A percentile compares a stretch with the other conserved stretches of the same genome.
Conservation (phyloP, 208 protist genomes). For the Herpetomonas tarakana region DNA sequence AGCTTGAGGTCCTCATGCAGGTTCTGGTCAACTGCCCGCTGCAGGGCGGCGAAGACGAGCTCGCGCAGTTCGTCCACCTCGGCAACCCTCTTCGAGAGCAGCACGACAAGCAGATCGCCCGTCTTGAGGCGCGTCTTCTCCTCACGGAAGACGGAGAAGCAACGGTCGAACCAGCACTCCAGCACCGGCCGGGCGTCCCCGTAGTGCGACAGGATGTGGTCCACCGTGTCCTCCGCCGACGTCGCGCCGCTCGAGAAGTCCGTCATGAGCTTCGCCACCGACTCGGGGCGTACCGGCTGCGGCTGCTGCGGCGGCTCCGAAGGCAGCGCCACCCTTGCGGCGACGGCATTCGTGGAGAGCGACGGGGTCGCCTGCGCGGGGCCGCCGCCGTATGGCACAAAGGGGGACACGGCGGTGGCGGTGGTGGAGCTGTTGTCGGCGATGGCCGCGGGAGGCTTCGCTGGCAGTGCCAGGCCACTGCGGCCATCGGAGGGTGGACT, state of each 20-base stretch:
- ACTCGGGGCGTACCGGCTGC: constrained; percentile 24
- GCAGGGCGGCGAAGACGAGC: constrained; percentile 33
- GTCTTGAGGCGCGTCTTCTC: constrained; percentile 52
- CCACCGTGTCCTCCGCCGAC: constrained; percentile 26
- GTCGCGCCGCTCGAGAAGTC: constrained; percentile 18
- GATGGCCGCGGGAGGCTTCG: no score
- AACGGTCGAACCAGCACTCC: constrained; percentile 55
- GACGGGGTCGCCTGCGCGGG: not conserved
- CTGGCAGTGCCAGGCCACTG: no score
- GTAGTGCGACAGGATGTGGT: constrained; percentile 38
- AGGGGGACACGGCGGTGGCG: constrained; percentile 5
- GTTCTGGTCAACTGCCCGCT: constrained; percentile 42
- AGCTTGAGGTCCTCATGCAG: constrained; percentile 68
- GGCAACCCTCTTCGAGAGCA: constrained; percentile 15
- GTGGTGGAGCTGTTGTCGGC: no score
- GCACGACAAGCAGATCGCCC: constrained; percentile 37
- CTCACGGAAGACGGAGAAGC: constrained; percentile 66
- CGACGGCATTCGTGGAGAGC: constrained; percentile 1
- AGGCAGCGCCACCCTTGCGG: constrained; percentile 6
- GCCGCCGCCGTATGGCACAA: not conserved
- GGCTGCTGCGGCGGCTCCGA: constrained; percentile 19
- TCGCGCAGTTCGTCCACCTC: constrained; percentile 39
- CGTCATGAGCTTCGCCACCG: constrained; percentile 63
- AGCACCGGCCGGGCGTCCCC: constrained; percentile 39
- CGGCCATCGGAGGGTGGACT: not conserved